Evolutionary conservation across 345 rosid genomes (phyloP).

Genomic region (Cardamine chenopodiifolia): DNA sequence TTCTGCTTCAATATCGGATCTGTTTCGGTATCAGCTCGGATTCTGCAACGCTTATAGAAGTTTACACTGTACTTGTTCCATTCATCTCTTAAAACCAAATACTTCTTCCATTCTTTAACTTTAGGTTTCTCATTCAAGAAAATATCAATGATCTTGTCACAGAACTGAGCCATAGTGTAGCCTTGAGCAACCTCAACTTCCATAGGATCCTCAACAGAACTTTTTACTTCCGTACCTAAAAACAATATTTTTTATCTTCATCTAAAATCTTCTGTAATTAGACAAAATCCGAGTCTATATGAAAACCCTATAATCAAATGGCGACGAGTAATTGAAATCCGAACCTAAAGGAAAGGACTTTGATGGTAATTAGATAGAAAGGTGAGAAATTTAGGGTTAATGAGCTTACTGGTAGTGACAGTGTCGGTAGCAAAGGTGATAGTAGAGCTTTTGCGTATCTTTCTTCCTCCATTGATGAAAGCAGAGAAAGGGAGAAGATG

Average conservation of each 20-base stretch:
- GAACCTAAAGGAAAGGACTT: background rate
- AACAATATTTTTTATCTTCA: slow-evolving; percentile 11
- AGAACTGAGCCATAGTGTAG: slow-evolving; percentile 66
- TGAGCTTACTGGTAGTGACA: slow-evolving; percentile 35
- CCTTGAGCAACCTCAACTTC: slow-evolving; percentile 76
- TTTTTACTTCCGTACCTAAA: slow-evolving; percentile 57
- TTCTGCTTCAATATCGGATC: slow-evolving; percentile 63
- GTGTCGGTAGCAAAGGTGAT: slow-evolving; percentile 26
- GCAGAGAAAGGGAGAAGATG: slow-evolving; percentile 28
- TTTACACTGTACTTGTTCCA: slow-evolving; percentile 77
- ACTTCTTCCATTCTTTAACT: slow-evolving; percentile 80
- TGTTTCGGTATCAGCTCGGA: slow-evolving; percentile 57
- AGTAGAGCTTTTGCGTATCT: slow-evolving; percentile 24
- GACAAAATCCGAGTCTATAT: background rate
- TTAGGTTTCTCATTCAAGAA: slow-evolving; percentile 80
- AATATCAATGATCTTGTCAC: slow-evolving; percentile 77
- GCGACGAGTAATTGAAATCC: background rate
- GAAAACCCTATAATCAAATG: background rate
- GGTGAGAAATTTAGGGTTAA: background rate
- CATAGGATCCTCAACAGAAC: slow-evolving; percentile 42
- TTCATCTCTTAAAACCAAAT: slow-evolving; percentile 76
- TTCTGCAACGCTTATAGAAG: slow-evolving; percentile 68
- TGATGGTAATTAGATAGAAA: slow-evolving; percentile 8
- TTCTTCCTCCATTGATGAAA: slow-evolving; percentile 34
- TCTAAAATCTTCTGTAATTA: background rate